These are phyloP conservation scores for Metrosideros polymorpha DNA, from an alignment of 441 rosid genomes.

Conservation along the genomic window DNA sequence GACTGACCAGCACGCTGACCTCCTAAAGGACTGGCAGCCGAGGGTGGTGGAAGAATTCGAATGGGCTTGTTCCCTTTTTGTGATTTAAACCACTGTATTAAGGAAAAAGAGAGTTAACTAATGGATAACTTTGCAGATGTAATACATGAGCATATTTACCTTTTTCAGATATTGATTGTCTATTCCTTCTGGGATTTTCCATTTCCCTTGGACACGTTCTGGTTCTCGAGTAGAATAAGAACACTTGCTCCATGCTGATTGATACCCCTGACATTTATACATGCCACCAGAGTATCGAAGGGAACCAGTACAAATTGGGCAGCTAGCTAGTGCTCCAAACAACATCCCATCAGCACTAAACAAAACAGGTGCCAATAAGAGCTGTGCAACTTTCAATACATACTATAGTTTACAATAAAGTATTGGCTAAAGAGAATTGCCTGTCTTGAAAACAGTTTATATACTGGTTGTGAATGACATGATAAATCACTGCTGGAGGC, in stretches of 20 bases:
- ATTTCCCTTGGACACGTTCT: conserved; percentile 59
- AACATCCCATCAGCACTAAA: conserved; percentile 94
- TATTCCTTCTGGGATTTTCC: conserved; percentile 76
- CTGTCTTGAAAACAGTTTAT: neutral
- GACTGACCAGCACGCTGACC: conserved; percentile 34
- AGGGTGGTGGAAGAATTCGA: conserved; percentile 44
- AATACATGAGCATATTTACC: conserved; percentile 22
- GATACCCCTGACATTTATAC: conserved; percentile 63
- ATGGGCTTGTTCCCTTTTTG: conserved; percentile 64
- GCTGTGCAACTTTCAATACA: neutral
- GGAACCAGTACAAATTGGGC: conserved; percentile 67
- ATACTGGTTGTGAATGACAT: neutral
- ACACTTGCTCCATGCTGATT: conserved; percentile 95
- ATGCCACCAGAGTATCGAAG: conserved; percentile 74
- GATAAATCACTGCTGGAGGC: neutral
- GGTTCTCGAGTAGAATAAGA: conserved; percentile 69
- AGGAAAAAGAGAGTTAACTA: conserved; percentile 9
- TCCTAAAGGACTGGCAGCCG: conserved; percentile 29
- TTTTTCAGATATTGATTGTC: conserved; percentile 56
- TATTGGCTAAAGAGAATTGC: neutral
- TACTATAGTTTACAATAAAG: neutral
- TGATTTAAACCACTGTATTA: conserved; percentile 83
- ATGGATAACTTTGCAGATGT: neutral
- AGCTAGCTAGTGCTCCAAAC: conserved; percentile 76
- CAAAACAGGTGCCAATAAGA: conserved; percentile 4